phyloP scores from a whole-genome alignment of 495 filamentous ascomycete genomes.

The Platismatia glauca region DNA sequence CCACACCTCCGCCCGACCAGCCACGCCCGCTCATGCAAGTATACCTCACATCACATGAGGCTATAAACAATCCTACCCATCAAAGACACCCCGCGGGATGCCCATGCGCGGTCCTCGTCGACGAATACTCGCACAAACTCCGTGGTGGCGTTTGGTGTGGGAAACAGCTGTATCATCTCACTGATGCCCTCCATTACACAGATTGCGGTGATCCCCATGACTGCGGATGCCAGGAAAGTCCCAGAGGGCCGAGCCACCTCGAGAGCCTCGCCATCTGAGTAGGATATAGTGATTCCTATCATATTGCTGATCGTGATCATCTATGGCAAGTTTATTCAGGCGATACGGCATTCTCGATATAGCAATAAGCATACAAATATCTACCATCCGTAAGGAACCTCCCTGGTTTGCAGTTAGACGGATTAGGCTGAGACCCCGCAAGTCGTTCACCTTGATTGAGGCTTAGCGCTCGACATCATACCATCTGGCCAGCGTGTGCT shows the following conservation, averaged over 20 bases:
- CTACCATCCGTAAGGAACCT: conserved; percentile 11
- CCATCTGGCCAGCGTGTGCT: background rate
- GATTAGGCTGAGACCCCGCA: background rate
- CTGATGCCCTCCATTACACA: conserved; percentile 30
- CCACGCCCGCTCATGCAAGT: too few relatives aligned
- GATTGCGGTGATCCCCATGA: conserved; percentile 27
- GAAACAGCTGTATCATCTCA: conserved; percentile 30
- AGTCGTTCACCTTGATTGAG: background rate
- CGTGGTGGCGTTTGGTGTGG: conserved; percentile 30
- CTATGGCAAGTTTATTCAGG: conserved; percentile 16
- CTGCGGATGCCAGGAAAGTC: conserved; percentile 24
- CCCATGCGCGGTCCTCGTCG: conserved; percentile 29
- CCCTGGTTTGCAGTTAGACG: conserved; percentile 3
- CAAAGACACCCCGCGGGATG: too few relatives aligned
- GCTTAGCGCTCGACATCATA: background rate
- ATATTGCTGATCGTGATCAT: conserved; percentile 28
- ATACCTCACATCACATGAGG: too few relatives aligned
- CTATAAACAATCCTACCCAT: too few relatives aligned
- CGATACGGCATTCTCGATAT: background rate
- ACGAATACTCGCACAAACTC: conserved; percentile 31
- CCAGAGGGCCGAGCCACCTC: conserved; percentile 30
- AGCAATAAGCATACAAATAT: conserved; percentile 12
- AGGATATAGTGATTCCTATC: conserved; percentile 31
- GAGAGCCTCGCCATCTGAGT: conserved; percentile 25
- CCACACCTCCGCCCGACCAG: too few relatives aligned